These are phyloP conservation scores for Cnidoscolus chayamansa DNA, from an alignment of 441 rosid species.

Conservation along the genomic window DNA sequence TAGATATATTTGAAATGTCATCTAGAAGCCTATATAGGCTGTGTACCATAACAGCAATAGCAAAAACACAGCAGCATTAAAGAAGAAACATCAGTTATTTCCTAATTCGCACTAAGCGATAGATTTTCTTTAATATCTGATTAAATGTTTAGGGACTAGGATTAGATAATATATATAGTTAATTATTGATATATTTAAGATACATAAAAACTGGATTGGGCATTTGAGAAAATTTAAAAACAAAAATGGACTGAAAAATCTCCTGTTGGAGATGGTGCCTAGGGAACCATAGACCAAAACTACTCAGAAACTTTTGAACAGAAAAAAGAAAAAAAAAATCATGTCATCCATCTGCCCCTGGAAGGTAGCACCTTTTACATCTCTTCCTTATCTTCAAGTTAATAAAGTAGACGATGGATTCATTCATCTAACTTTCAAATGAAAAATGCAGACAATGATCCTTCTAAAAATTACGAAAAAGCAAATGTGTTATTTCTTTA, in stretches of 20 bases:
- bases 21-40: not conserved
- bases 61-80: not conserved
- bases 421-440: not conserved
- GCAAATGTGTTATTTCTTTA: conserved; percentile 18
- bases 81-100: not conserved
- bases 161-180: too few species aligned
- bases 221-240: too few species aligned
- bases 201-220: too few species aligned
- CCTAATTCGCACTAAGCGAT: too few species aligned
- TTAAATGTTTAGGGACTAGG: too few species aligned
- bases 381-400: not conserved
- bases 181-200: too few species aligned
- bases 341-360: not conserved
- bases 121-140: too few species aligned
- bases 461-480: not conserved
- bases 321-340: too few species aligned
- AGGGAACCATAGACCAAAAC: too few species aligned
- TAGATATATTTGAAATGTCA: not conserved
- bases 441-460: not conserved
- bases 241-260: too few species aligned
- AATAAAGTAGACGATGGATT: not conserved
- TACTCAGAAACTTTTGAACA: too few species aligned
- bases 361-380: not conserved
- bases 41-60: not conserved
- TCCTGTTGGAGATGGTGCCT: too few species aligned